A percentile compares a stretch with the other conserved stretches of the same genome.
Conservation (phyloP, 129 eudicot genomes). For the Daucus carota region DH1_v3.0 NC_030387.2:24840501-24841000, state of each 20-base stretch:
- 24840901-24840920: not conserved
- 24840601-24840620: not conserved
- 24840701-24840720: not conserved
- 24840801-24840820: not conserved
- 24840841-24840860: not conserved
- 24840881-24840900: not conserved
- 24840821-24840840: not conserved
- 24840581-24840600: not conserved
- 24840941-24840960: not conserved
- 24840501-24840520: not conserved
- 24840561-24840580: not conserved
- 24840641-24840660: too few relatives aligned
- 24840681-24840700: too few relatives aligned
- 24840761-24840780: not conserved
- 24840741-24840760: not conserved
- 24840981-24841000: not conserved
- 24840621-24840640: too few relatives aligned
- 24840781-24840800: not conserved
- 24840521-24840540: not conserved
- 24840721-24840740: not conserved
- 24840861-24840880: not conserved
- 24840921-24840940: not conserved
- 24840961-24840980: not conserved
- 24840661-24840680: too few relatives aligned
- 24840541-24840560: slow-evolving; percentile 7